These are phyloP conservation scores for Bassia scoparia DNA, from an alignment of 148 eudicot genomes.

Conservation along the genomic window DNA sequence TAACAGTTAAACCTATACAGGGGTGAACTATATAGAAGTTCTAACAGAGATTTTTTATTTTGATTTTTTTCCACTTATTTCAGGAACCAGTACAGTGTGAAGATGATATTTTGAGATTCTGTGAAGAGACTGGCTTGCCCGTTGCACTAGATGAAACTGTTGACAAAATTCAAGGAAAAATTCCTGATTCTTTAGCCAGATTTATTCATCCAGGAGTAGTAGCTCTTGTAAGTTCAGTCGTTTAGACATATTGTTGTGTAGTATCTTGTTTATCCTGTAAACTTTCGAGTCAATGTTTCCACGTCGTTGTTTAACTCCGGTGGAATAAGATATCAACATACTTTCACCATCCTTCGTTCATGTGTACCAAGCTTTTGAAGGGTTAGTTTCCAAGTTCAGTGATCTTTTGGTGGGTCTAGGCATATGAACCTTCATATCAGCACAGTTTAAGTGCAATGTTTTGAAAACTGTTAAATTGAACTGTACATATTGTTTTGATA, in stretches of 20 bases:
- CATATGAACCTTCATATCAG: background rate
- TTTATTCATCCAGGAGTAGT: conserved; percentile 73
- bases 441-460: background rate
- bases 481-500: background rate
- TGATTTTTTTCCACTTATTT: conserved; percentile 9
- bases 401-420: background rate
- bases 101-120: conserved; percentile 79
- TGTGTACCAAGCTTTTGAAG: background rate
- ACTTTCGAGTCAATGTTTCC: background rate
- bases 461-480: background rate
- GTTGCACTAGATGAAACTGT: conserved; percentile 95
- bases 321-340: background rate
- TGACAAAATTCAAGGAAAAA: conserved; percentile 50
- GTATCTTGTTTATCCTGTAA: background rate
- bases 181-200: conserved; percentile 51
- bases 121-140: conserved; percentile 78
- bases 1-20: background rate
- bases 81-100: conserved; percentile 85
- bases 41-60: conserved; percentile 5
- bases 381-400: background rate
- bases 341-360: background rate
- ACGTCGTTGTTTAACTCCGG: background rate
- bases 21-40: background rate
- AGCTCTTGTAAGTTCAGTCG: conserved; percentile 71
- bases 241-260: no score